Evolutionary conservation across 352 stramenopile species (phyloP), one percentile per base, ranked within the genome.

Genomic region (Pythium oligandrum): DNA sequence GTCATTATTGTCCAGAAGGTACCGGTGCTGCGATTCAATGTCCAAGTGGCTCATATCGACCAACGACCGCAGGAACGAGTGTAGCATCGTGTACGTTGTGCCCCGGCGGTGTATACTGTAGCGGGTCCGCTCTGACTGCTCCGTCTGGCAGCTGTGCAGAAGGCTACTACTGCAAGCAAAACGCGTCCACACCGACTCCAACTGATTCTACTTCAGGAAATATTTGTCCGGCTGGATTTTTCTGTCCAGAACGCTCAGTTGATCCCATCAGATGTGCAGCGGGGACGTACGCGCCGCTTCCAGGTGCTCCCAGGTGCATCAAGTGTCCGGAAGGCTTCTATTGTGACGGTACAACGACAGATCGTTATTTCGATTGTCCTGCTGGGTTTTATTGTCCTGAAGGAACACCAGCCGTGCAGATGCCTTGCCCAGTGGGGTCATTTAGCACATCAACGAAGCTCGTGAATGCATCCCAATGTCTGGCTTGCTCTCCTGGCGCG

Each of bases 91-190:
- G 91, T 44, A 67, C 72, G 1, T 49, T 71, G 6, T 96, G 88
- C 45, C 66, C 79, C 0, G 79, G 71, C 35, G 85, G 85, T 1
- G 58, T 64, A 11, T 75, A 77, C 38, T 95, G 82, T 43, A 65
- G 54, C 11, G 57, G 48, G 1, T 85, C 67, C 6, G 76, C 64
- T 1, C 62, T 90, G 35, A 80, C 66, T 0, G 36, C 51, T 0
- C 84, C 86, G 1, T 78, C 66, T 0, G 78, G 75, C 0, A 57
- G 69, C 0, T 98, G 93, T 48, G 66, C 38, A 1, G 44, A 72
- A 10, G 89, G 91, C 0, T 97, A 93, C 61, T 97, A 89, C 57
- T 98, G 91, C 53, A 51, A 80, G 4, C 65, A 53, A 2, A 73
- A 61, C 37, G 61, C 78, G 5, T 76, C 61, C 0, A 70, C 55